Evolutionary conservation across 2,329 filamentous ascomycete species (phyloP), one percentile per base, ranked within the genome.

Genomic region (Cladophialophora psammophila): DNA sequence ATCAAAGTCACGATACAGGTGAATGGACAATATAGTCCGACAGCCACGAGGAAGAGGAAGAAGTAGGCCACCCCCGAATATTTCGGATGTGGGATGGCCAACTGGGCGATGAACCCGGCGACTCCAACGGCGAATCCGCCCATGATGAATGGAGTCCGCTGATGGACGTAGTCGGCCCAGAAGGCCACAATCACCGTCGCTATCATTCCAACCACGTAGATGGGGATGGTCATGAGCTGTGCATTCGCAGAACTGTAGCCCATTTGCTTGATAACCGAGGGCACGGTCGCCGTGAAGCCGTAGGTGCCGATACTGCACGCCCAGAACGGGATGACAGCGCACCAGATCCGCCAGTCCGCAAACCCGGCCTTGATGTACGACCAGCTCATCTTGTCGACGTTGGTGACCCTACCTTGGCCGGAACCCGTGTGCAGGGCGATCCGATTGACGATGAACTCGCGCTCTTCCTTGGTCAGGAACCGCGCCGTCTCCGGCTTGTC

Each of bases 401-500:
- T 85, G 0, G 87, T 91, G 7, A 67, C 68, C 2, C 60, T 50
- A 5, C 63, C 66, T 10, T 36, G 32, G 15, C 66, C 66, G 0
- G 90, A 87, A 72, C 93, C 90, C 68, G 86, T 88, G 71, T 93
- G 90, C 4, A 85, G 83, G 6, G 87, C 86, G 0, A 94, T 82
- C 0, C 91, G 87, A 12, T 84, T 82, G 31, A 87, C 83, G 58
- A 92, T 85, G 66, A 85, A 87, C 0, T 81, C 78, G 1, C 88
- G 81, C 78, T 94, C 91, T 20, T 91, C 88, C 15, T 87, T 82
- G 7, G 79, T 85, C 63, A 94, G 82, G 89, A 91, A 94, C 72
- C 86, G 89, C 34, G 86, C 87, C 62, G 91, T 86, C 77, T 92
- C 90, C 2, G 90, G 90, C 78, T 93, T 93, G 76, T 91, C 89